Conservation (phyloP, 805 yeast species). For the Candida gorgasii region DNA sequence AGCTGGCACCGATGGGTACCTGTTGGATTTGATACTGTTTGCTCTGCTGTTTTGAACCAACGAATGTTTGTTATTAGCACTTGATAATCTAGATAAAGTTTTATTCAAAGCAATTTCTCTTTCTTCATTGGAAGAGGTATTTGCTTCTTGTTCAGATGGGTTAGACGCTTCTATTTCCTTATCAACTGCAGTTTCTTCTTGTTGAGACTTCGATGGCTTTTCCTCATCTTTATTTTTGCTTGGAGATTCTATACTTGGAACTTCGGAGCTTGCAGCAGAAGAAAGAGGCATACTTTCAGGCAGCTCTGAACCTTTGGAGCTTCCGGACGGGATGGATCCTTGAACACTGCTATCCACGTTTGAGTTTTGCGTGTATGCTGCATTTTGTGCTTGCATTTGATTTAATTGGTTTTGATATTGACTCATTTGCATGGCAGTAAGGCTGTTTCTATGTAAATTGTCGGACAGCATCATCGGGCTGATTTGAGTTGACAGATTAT, state of each 20-base stretch:
- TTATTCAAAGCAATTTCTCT: background rate
- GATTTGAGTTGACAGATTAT: background rate
- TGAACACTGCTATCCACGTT: background rate
- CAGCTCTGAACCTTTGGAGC: background rate
- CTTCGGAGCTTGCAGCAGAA: background rate
- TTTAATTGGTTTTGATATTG: slow-evolving; percentile 1
- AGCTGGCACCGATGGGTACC: slow-evolving; percentile 40
- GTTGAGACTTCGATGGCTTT: background rate
- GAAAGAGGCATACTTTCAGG: slow-evolving; percentile 4
- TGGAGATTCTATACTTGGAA: background rate
- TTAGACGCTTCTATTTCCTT: background rate
- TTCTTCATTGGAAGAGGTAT: background rate
- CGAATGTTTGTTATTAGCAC: background rate
- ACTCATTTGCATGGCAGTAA: slow-evolving; percentile 1
- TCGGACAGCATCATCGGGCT: background rate
- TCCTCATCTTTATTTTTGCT: background rate
- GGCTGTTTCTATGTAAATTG: background rate
- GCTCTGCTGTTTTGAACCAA: slow-evolving; percentile 28
- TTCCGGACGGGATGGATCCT: background rate
- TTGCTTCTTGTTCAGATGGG: too few relatives aligned
- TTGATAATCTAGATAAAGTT: slow-evolving; percentile 8
- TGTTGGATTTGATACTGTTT: slow-evolving; percentile 32
- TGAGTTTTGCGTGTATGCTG: background rate
- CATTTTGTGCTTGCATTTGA: slow-evolving; percentile 2
- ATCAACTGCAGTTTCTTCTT: background rate